Evolutionary conservation across 805 yeast species (phyloP), one percentile per base, ranked within the genome.

Genomic region (Cyberlindnera xishuangbannaensis): DNA sequence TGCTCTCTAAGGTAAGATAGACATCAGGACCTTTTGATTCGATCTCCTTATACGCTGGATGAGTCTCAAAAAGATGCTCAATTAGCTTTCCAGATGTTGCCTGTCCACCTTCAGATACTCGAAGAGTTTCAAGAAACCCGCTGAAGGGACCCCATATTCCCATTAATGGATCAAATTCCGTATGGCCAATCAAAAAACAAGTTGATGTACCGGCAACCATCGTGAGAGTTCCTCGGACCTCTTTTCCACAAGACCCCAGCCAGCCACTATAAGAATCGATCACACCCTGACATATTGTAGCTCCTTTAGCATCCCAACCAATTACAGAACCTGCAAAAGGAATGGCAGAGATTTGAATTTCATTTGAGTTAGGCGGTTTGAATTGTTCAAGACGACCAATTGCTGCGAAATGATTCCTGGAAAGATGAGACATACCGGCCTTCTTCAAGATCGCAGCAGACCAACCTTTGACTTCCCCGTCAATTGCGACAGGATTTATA

Each of bases 171-270:
- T 47, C 39, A 2, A 25, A 28, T 4, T 18, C 33, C 0, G 37
- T 41, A 17, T 59, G 54, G 0, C 61, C 58, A 10, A 58, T 44
- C 11, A 73, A 41, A 39, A 62, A 74, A 41, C 83, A 76, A 1
- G 81, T 74, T 6, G 79, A 73, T 0, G 82, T 76, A 0, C 82
- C 82, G 1, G 80, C 83, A 6, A 73, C 69, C 68, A 74, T 62
- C 2, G 71, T 59, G 16, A 75, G 42, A 5, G 62, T 46, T 6
- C 43, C 33, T 7, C 41, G 39, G 1, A 50, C 33, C 5, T 37
- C 22, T 3, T 39, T 23, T 3, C 60, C 55, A 21, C 60, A 52
- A 1, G 66, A 55, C 0, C 71, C 57, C 11, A 72, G 47, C 71
- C 74, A 73, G 3, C 78, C 71, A 1, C 74, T 69, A 46, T 76